Conservation (phyloP, 306 rosid genomes). For the Macrotyloma uniflorum region DNA sequence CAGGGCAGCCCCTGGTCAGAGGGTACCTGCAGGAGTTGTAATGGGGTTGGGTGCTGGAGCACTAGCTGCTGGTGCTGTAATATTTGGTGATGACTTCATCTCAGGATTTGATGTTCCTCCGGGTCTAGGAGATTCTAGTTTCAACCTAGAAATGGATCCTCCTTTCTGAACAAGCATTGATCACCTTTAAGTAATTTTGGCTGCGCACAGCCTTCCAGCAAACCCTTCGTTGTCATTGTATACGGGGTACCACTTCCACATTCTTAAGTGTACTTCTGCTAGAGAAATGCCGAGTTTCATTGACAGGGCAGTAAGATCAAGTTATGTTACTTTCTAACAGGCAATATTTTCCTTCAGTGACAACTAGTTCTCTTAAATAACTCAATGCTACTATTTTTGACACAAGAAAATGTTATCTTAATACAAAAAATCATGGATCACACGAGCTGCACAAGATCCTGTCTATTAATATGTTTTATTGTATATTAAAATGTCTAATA, state of each 20-base stretch:
- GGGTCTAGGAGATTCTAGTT: constrained; percentile 51
- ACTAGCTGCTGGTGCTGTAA: constrained; percentile 82
- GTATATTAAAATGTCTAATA: background rate
- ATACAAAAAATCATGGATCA: constrained; percentile 1
- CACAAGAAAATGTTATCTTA: background rate
- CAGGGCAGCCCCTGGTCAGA: constrained; percentile 42
- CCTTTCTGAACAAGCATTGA: constrained; percentile 50
- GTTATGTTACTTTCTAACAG: background rate
- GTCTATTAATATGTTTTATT: background rate
- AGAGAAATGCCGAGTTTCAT: background rate
- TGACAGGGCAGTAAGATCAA: constrained; percentile 14
- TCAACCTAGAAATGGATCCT: constrained; percentile 49
- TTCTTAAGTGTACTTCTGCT: background rate
- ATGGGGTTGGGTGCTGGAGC: constrained; percentile 80
- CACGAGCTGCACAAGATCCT: background rate
- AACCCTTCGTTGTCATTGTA: background rate
- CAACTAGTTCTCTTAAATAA: constrained; percentile 3
- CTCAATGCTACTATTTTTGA: background rate
- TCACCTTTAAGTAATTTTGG: constrained; percentile 29
- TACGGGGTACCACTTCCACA: constrained; percentile 14
- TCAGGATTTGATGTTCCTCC: constrained; percentile 65
- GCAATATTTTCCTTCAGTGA: constrained; percentile 13
- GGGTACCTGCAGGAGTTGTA: constrained; percentile 50
- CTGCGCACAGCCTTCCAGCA: background rate
- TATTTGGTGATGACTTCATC: constrained; percentile 85